Conservation (phyloP, 225 moss, liverwort and hornwort genomes). For the Climacium dendroides region DNA sequence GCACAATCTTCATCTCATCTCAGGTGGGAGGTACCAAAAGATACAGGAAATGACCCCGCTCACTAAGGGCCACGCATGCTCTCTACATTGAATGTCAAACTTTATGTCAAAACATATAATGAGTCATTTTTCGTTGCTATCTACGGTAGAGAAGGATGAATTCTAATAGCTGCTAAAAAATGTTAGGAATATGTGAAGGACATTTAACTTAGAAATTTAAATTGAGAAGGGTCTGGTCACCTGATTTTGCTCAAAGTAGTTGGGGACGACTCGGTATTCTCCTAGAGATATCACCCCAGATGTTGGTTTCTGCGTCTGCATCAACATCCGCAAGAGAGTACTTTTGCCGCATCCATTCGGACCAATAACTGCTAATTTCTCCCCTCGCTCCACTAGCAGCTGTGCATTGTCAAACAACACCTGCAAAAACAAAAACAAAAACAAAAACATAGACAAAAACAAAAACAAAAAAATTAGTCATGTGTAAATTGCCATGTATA, state of each 20-base stretch:
- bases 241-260: conserved; percentile 98
- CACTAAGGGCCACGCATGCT: not conserved
- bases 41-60: not conserved
- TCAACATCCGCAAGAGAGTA: conserved; percentile 67
- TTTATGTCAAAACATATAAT: not conserved
- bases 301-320: conserved; percentile 49
- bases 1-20: not conserved
- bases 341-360: conserved; percentile 98
- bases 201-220: not conserved
- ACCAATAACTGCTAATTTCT: conserved; percentile 90
- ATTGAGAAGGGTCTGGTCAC: not conserved
- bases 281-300: conserved; percentile 68
- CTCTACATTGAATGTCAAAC: not conserved
- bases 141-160: not conserved
- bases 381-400: conserved; percentile 77
- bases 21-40: not conserved
- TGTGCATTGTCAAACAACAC: conserved; percentile 67
- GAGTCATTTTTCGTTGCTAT: not conserved
- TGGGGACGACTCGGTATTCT: conserved; percentile 74
- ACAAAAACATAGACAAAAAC: too few species aligned
- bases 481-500: not conserved
- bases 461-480: not conserved
- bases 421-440: not conserved
- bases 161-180: not conserved
- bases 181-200: not conserved